A percentile compares a stretch with the other conserved stretches of the same genome.
phyloP scores from a whole-genome alignment of 2,329 filamentous ascomycete genomes.

The Monosporascus sp. region DNA sequence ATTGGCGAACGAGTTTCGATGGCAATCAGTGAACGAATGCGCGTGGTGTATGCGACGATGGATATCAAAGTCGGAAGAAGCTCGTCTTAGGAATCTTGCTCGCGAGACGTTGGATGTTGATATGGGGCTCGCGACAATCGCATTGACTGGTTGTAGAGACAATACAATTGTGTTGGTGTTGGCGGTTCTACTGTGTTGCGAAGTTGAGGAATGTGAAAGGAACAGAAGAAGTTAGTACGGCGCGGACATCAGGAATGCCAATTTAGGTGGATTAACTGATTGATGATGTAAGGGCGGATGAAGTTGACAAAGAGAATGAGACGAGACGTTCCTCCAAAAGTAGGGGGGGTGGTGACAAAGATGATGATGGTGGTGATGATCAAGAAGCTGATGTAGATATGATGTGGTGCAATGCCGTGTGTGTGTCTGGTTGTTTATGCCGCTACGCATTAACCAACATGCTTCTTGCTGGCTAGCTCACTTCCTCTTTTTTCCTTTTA shows the following conservation, averaged over 20 bases:
- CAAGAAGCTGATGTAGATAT: neutral
- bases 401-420: neutral
- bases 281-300: slow-evolving; percentile 20
- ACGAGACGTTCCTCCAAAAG: neutral
- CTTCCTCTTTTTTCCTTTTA: too few relatives aligned
- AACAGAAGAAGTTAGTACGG: slow-evolving; percentile 15
- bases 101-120: slow-evolving; percentile 10
- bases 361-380: neutral
- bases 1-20: neutral
- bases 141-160: slow-evolving; percentile 3
- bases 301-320: slow-evolving; percentile 6
- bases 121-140: slow-evolving; percentile 15
- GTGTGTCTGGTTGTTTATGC: neutral
- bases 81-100: neutral
- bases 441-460: too few relatives aligned
- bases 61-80: neutral
- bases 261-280: neutral
- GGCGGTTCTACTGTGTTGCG: neutral
- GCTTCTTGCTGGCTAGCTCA: too few relatives aligned
- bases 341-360: neutral
- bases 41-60: neutral
- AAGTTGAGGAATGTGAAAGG: slow-evolving; percentile 19
- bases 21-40: neutral
- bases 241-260: slow-evolving; percentile 23
- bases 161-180: slow-evolving; percentile 10